phyloP scores from a whole-genome alignment of 345 rosid genomes.

The Boechera retrofracta region DNA sequence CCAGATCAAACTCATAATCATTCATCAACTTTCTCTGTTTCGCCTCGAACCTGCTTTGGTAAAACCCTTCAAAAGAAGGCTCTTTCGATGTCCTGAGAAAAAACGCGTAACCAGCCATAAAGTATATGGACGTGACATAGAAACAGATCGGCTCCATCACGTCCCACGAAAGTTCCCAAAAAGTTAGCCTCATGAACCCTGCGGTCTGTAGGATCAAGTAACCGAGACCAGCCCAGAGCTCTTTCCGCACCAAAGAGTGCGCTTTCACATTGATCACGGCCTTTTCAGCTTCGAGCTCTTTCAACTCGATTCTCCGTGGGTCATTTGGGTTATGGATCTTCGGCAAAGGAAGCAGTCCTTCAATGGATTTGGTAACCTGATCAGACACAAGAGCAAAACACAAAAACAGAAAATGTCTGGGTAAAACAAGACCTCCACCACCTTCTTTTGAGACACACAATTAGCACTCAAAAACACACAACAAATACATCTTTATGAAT shows the following conservation, averaged over 20 bases:
- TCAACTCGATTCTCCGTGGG: conserved; percentile 63
- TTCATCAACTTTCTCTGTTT: conserved; percentile 69
- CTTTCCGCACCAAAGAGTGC: conserved; percentile 60
- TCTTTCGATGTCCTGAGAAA: conserved; percentile 88
- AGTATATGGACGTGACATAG: conserved; percentile 77
- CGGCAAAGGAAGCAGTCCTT: conserved; percentile 67
- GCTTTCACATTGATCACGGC: conserved; percentile 64
- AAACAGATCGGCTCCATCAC: conserved; percentile 99
- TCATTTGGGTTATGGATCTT: conserved; percentile 48
- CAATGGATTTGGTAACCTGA: conserved; percentile 80
- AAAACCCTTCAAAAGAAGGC: conserved; percentile 93
- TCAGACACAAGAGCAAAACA: conserved; percentile 34
- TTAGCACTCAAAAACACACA: conserved; percentile 44
- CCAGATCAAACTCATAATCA: conserved; percentile 53
- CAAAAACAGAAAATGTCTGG: conserved; percentile 44
- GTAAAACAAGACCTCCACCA: conserved; percentile 51
- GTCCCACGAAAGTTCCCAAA: conserved; percentile 99
- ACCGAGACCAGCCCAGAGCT: conserved; percentile 83
- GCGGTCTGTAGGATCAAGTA: conserved; percentile 76
- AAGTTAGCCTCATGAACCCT: conserved; percentile 92
- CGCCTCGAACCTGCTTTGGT: conserved; percentile 66
- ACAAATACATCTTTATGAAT: neutral
- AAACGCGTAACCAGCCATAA: conserved; percentile 77
- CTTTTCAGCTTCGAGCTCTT: conserved; percentile 62
- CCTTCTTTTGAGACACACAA: conserved; percentile 42